Base-by-base conservation (phyloP, 805 yeast genomes). In the Barnettozyma wickerhamii region DNA sequence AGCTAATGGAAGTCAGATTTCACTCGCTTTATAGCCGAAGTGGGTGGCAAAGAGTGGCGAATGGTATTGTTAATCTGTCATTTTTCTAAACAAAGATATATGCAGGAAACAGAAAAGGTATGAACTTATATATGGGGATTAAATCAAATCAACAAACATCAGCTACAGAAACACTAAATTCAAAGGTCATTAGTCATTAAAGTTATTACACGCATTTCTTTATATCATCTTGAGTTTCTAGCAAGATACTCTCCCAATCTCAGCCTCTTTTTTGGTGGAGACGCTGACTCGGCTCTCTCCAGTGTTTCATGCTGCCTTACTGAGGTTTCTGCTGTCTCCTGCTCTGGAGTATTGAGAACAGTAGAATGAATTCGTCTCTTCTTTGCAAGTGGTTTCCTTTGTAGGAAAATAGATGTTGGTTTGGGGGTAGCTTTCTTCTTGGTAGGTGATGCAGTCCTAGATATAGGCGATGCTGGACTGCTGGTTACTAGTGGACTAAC, bases 181-280 rank as follows among this genome's bases (percentile, higher is more conserved):
- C n/a, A 7, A n/a, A 19, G 14, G 20, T 19, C 32, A 29, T 29
- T 29, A 29, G 17, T 2, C 17, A 14, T n/a, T 29, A n/a, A 19
- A n/a, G 6, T 6, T n/a, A n/a, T 29, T 5, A 19, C 17, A 19
- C 14, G 14, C 7, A 15, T 24, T 13, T n/a, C 23, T 15, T 12
- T n/a, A n/a, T 13, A 13, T 6, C n/a, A 30, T 28, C 14, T 33
- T 12, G 34, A 10, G 7, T 33, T 30, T 30, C 27, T 32, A 12
- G 35, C 14, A 23, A 41, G 41, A 19, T 41, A 33, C 23, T 41
- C 37, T 20, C 36, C 39, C 12, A 32, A 33, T 27, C 35, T 40
- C 17, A 31, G 9, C 20, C 32, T 40, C 26, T 31, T 40, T 15
- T 12, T 23, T 21, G 10, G 26, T 14, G 17, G 23, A 6, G n/a